Evolutionary conservation across 148 eudicot genomes (phyloP).

Genomic region (Nepenthes mirabilis): DNA sequence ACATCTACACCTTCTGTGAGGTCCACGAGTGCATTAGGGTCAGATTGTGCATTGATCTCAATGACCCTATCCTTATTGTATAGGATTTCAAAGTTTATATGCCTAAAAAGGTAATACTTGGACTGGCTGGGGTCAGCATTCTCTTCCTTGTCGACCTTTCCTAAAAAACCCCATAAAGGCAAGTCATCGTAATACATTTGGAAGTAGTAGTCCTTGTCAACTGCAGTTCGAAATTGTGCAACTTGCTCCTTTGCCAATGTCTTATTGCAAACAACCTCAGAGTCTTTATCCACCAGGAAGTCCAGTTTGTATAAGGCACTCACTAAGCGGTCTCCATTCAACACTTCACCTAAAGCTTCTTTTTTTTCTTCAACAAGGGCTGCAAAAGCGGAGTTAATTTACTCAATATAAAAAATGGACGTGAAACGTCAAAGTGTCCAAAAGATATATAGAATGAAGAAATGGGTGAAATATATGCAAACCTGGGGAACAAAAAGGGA

Average conservation of each 20-base stretch:
- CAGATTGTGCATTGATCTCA: slow-evolving; percentile 10
- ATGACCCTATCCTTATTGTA: slow-evolving; percentile 12
- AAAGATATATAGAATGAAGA: neutral
- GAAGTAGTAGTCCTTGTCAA: slow-evolving; percentile 9
- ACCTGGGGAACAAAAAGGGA: neutral
- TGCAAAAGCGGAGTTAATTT: slow-evolving; percentile 1
- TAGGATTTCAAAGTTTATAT: slow-evolving; percentile 6
- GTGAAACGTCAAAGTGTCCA: neutral
- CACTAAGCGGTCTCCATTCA: slow-evolving; percentile 10
- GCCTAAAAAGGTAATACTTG: slow-evolving; percentile 9
- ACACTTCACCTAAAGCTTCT: slow-evolving; percentile 12
- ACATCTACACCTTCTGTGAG: slow-evolving; percentile 8
- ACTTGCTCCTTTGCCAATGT: slow-evolving; percentile 5
- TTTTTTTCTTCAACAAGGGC: slow-evolving; percentile 4
- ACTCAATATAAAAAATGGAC: neutral
- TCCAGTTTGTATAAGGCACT: slow-evolving; percentile 10
- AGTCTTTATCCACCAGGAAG: slow-evolving; percentile 7
- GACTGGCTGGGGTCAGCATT: slow-evolving; percentile 7
- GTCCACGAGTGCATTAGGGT: slow-evolving; percentile 7
- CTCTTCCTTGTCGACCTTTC: slow-evolving; percentile 10
- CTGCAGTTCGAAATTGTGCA: slow-evolving; percentile 6
- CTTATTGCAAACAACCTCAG: slow-evolving; percentile 7
- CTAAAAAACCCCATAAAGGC: slow-evolving; percentile 11
- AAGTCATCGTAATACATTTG: slow-evolving; percentile 13
- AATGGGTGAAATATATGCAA: neutral